A percentile compares a stretch with the other conserved stretches of the same genome.
These are phyloP conservation scores for Acanthamoeba sp. DNA, from an alignment of 208 protist genomes.

Conservation along the genomic window DNA sequence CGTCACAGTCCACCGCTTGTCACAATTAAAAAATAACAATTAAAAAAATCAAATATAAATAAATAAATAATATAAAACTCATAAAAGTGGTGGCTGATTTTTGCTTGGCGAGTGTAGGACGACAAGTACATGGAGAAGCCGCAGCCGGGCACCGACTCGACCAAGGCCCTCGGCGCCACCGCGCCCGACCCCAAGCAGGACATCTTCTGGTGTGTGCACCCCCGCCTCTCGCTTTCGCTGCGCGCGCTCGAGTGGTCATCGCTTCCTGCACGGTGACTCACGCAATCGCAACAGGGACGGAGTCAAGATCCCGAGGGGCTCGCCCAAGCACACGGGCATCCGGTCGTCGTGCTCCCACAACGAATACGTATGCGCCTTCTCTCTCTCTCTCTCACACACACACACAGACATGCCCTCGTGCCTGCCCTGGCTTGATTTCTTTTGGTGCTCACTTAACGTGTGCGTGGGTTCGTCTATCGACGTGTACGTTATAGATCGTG, in stretches of 20 bases:
- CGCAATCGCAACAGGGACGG: not conserved
- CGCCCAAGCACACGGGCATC: constrained; percentile 41
- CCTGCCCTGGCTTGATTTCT: too few species aligned
- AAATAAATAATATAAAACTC: too few species aligned
- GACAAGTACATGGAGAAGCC: constrained; percentile 63
- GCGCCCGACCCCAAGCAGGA: not conserved
- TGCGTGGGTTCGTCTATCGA: too few species aligned
- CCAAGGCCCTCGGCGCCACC: constrained; percentile 41
- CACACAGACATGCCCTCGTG: too few species aligned
- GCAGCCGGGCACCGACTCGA: constrained; percentile 10
- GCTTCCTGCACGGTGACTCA: not conserved
- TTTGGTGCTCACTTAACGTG: too few species aligned
- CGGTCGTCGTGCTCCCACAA: constrained; percentile 34
- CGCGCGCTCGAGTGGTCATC: too few species aligned
- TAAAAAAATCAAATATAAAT: too few species aligned
- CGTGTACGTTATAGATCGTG: not conserved
- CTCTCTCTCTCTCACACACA: too few species aligned
- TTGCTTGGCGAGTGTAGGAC: not conserved
- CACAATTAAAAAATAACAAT: too few species aligned
- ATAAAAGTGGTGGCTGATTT: too few species aligned
- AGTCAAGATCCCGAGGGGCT: not conserved
- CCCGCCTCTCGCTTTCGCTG: too few species aligned
- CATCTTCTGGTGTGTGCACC: not conserved
- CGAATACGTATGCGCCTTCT: not conserved
- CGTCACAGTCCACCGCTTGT: too few species aligned